These are phyloP conservation scores for Apiospora aurea DNA, from an alignment of 2,329 filamentous ascomycete species.

Conservation along the genomic window DNA sequence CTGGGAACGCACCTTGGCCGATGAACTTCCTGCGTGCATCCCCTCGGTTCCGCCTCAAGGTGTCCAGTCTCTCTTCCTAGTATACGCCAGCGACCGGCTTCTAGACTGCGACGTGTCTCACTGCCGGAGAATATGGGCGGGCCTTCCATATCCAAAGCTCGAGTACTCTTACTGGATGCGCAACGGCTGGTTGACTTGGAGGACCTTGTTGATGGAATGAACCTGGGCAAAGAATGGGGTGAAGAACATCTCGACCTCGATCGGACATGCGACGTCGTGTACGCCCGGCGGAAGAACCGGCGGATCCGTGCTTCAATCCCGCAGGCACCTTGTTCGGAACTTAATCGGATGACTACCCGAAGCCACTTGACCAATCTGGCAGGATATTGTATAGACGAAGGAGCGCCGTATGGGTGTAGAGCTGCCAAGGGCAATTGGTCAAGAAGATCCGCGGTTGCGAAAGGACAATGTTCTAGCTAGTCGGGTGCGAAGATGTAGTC, in stretches of 20 bases:
- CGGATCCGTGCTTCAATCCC: slow-evolving; percentile 2
- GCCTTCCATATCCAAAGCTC: slow-evolving; percentile 27
- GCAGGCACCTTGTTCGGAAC: neutral
- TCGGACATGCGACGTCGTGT: slow-evolving; percentile 20
- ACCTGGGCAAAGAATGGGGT: slow-evolving; percentile 26
- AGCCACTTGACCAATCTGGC: neutral
- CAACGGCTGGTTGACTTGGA: slow-evolving; percentile 23
- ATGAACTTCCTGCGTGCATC: slow-evolving; percentile 24
- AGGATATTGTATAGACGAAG: neutral
- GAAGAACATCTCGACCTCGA: slow-evolving; percentile 25
- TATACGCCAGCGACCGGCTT: slow-evolving; percentile 24
- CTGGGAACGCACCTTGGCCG: slow-evolving; percentile 12
- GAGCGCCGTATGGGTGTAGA: neutral
- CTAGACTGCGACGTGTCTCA: slow-evolving; percentile 23
- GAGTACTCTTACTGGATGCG: slow-evolving; percentile 23
- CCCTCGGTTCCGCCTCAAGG: slow-evolving; percentile 23
- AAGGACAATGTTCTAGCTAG: neutral
- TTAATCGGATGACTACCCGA: neutral
- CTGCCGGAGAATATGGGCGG: slow-evolving; percentile 10
- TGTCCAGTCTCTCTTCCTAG: slow-evolving; percentile 25
- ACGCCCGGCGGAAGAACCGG: slow-evolving; percentile 25
- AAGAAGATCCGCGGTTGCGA: neutral
- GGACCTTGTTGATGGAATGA: slow-evolving; percentile 26
- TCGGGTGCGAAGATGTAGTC: no score
- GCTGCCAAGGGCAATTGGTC: neutral